Conservation (phyloP, 768 basidiomycete species). For the Amanita polypyramis region DNA sequence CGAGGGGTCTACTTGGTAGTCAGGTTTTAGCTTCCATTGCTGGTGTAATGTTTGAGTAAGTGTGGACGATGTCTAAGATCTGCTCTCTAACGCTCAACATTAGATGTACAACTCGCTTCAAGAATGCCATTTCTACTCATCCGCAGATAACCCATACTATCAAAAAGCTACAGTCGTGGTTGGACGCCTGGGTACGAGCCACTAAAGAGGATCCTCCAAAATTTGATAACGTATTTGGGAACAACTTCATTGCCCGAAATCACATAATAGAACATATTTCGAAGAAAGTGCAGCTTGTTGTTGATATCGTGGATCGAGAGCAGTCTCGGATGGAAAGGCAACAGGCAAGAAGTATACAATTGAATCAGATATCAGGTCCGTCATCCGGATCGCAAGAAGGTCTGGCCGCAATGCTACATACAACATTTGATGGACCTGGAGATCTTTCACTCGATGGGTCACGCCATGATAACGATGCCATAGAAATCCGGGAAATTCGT, state of each 20-base stretch:
- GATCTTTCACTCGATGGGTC: slow-evolving; percentile 33
- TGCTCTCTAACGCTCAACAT: slow-evolving; percentile 6
- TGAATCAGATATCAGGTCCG: neutral
- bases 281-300: slow-evolving; percentile 22
- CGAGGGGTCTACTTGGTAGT: slow-evolving; percentile 21
- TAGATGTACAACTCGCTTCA: slow-evolving; percentile 50
- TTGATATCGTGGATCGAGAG: slow-evolving; percentile 43
- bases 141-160: slow-evolving; percentile 33
- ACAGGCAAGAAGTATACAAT: slow-evolving; percentile 11
- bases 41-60: slow-evolving; percentile 43
- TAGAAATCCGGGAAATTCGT: slow-evolving; percentile 46
- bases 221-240: slow-evolving; percentile 36
- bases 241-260: slow-evolving; percentile 20
- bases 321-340: slow-evolving; percentile 21
- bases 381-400: slow-evolving; percentile 17
- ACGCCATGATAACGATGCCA: slow-evolving; percentile 61
- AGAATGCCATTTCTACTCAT: slow-evolving; percentile 37
- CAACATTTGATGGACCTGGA: slow-evolving; percentile 48
- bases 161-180: slow-evolving; percentile 32
- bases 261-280: slow-evolving; percentile 27
- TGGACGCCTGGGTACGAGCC: slow-evolving; percentile 34
- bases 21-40: slow-evolving; percentile 36
- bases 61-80: slow-evolving; percentile 9
- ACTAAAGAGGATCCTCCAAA: slow-evolving; percentile 24
- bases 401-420: slow-evolving; percentile 25